phyloP scores from a whole-genome alignment of 2,329 filamentous ascomycete species.

The Zymoseptoria brevis region DNA sequence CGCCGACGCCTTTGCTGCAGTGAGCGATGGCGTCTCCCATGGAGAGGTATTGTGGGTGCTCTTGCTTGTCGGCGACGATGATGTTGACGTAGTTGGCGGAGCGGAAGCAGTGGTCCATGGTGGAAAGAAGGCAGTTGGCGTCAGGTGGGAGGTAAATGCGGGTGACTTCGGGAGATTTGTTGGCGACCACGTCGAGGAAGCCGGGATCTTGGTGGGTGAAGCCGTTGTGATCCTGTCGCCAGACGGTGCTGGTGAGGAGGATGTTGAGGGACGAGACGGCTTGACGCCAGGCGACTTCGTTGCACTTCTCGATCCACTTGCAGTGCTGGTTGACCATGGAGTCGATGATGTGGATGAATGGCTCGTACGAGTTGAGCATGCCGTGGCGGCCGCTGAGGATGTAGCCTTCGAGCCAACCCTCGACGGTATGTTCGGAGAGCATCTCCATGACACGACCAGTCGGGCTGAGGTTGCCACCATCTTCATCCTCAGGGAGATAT shows the following conservation, averaged over 20 bases:
- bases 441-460: constrained; percentile 74
- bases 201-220: constrained; percentile 77
- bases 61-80: constrained; percentile 70
- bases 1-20: constrained; percentile 70
- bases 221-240: constrained; percentile 77
- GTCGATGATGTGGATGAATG: constrained; percentile 75
- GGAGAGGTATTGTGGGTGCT: constrained; percentile 66
- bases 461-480: constrained; percentile 64
- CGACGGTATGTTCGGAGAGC: constrained; percentile 70
- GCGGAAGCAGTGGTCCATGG: constrained; percentile 67
- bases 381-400: constrained; percentile 67
- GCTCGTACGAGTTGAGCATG: constrained; percentile 72
- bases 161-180: constrained; percentile 72
- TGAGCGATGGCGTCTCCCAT: constrained; percentile 67
- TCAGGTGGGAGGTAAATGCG: constrained; percentile 76
- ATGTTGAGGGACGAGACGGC: constrained; percentile 72
- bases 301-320: constrained; percentile 76
- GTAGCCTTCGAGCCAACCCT: constrained; percentile 76
- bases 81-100: constrained; percentile 75
- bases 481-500: constrained; percentile 66
- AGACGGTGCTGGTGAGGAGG: constrained; percentile 68
- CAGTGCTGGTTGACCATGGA: constrained; percentile 82
- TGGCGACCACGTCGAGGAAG: constrained; percentile 70
- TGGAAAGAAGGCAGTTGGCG: constrained; percentile 67
- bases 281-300: constrained; percentile 70